Percentiles rank a stretch among this genome's conserved stretches.
phyloP scores from a whole-genome alignment of 1,284 basidiomycete species.

The Fomitopsis schrenkii region DNA sequence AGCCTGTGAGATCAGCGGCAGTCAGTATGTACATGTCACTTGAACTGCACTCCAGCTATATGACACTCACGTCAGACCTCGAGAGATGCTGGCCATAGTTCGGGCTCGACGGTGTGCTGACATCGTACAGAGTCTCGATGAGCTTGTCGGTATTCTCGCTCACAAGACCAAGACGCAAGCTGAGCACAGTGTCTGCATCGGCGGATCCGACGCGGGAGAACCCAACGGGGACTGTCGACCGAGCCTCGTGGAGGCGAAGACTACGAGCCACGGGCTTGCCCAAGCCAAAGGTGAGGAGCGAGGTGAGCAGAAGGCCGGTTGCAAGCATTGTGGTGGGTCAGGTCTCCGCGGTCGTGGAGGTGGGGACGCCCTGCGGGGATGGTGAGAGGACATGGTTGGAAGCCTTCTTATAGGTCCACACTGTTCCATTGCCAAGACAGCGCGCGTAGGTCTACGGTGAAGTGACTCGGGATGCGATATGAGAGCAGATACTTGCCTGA shows the following conservation, averaged over 20 bases:
- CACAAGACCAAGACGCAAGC: conserved; percentile 25
- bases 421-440: neutral
- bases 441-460: neutral
- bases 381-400: neutral
- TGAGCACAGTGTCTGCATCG: conserved; percentile 16
- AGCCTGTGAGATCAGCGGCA: conserved; percentile 21
- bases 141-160: conserved; percentile 28
- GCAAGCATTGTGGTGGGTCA: conserved; percentile 4
- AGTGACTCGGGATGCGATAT: neutral
- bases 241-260: conserved; percentile 23
- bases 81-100: conserved; percentile 29
- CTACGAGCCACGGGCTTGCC: conserved; percentile 15
- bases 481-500: neutral
- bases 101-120: conserved; percentile 27
- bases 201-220: conserved; percentile 23
- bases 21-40: too few species aligned
- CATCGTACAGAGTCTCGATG: conserved; percentile 20
- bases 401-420: neutral
- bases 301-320: conserved; percentile 9
- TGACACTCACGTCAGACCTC: conserved; percentile 23
- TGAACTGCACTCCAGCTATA: neutral
- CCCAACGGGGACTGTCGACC: conserved; percentile 17
- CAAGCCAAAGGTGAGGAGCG: conserved; percentile 14
- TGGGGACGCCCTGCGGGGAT: neutral
- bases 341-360: neutral